Base-by-base conservation (phyloP, 495 filamentous ascomycete species). In the Penicillium riverlandense region DNA sequence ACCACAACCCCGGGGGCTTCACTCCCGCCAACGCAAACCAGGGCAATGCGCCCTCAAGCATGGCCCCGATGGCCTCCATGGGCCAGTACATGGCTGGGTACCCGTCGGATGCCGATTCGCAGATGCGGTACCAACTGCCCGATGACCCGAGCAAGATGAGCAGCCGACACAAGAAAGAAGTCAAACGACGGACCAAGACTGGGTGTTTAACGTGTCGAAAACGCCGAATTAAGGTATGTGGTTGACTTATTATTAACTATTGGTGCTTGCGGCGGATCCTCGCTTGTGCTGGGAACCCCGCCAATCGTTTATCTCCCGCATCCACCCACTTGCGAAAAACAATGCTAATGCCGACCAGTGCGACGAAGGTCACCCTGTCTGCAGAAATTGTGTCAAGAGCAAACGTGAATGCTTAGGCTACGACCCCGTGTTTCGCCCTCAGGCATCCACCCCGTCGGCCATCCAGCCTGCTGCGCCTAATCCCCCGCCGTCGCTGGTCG, bases 391-490 rank as follows among this genome's bases (percentile, higher is more conserved):
- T 69, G 85, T 90, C 59, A 98, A 96, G 67, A 96, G 89, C 57
- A 97, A 96, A 66, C 86, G 92, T 54, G 92, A 97, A 59, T 98
- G 92, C 61, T 65, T 95, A 40, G 92, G 92, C 37, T 98, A 98
- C 80, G 92, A 98, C 62, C 92, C 92, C 32, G 94, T 97, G 48
- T 98, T 98, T 72, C 94, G 95, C 65, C 79, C 84, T 55, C 86
- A 90, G 55, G 82, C 85, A 38, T 80, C 61, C 10, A 63, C 82
- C 13, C 85, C 87, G 11, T 74, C 85, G 35, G 76, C 81, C 40
- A 88, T 94, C 50, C 88, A 91, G 61, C 85, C 87, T 48, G 84
- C 83, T 50, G 22, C 22, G 22, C 79, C 75, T 41, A 79, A 75
- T 49, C 67, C 67, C 48, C 69, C 71, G 39, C 70, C 68, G 16